Percentiles rank a stretch among this genome's conserved stretches.
Conservation (phyloP, 2,329 filamentous ascomycete species). For the Exophiala mesophila region DNA sequence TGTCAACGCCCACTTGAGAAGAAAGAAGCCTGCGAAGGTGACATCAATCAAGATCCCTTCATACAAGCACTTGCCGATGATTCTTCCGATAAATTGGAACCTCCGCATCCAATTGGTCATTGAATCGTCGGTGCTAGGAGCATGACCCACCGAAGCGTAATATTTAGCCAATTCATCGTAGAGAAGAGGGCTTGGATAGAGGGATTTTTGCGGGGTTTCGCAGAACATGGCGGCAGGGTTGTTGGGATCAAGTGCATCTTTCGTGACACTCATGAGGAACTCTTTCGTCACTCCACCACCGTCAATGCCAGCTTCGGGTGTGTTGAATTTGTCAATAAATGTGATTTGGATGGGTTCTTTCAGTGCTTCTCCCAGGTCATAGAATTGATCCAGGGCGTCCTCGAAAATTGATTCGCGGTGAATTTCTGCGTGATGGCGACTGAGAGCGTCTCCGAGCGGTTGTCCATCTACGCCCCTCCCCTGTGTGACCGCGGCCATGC, state of each 20-base stretch:
- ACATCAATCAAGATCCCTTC: constrained; percentile 94
- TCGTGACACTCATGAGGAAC: constrained; percentile 83
- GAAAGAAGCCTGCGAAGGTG: constrained; percentile 89
- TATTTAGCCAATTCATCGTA: constrained; percentile 63
- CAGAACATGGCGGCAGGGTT: constrained; percentile 61
- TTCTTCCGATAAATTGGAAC: constrained; percentile 86
- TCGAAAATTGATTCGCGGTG: constrained; percentile 73
- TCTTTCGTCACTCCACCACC: constrained; percentile 97
- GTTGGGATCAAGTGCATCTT: constrained; percentile 69
- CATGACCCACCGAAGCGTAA: constrained; percentile 43
- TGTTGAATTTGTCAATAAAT: constrained; percentile 86
- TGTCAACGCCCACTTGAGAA: constrained; percentile 87
- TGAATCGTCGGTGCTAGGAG: constrained; percentile 48
- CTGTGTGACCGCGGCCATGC: constrained; percentile 38
- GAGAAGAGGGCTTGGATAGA: constrained; percentile 81
- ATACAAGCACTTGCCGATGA: constrained; percentile 95
- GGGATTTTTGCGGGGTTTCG: constrained; percentile 76
- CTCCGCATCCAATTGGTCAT: constrained; percentile 61
- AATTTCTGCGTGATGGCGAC: constrained; percentile 72
- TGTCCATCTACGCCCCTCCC: constrained; percentile 38
- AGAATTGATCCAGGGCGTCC: constrained; percentile 82
- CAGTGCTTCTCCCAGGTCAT: constrained; percentile 69
- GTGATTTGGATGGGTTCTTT: constrained; percentile 97
- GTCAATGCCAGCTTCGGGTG: constrained; percentile 87
- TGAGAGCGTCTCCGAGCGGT: constrained; percentile 37